These are phyloP conservation scores for Cordyceps pruinosa DNA, from an alignment of 2,329 filamentous ascomycete genomes.

Conservation along the genomic window DNA sequence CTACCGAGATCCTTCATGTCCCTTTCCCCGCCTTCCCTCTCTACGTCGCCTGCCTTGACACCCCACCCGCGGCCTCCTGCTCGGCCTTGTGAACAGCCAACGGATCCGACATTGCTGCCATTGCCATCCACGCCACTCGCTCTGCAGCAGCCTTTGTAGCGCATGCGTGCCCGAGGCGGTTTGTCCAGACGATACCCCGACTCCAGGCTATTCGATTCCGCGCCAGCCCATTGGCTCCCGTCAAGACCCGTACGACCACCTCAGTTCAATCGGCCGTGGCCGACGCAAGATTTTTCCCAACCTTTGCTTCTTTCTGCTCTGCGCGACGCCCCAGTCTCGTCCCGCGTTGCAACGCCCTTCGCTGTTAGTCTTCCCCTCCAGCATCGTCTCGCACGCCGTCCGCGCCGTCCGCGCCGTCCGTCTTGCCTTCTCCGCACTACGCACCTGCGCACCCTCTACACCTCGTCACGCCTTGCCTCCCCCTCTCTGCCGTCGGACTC, in stretches of 20 bases:
- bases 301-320: not conserved
- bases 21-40: not conserved
- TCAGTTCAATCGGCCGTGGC: not conserved
- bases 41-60: not conserved
- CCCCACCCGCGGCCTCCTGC: not conserved
- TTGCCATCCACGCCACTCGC: not conserved
- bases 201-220: not conserved
- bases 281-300: not conserved
- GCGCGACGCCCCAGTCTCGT: conserved; percentile 5
- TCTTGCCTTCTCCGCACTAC: conserved; percentile 8
- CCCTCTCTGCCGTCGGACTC: conserved; percentile 3
- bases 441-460: conserved; percentile 4
- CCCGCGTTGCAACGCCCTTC: not conserved
- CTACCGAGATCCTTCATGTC: not conserved
- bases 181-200: not conserved
- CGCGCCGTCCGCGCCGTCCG: not conserved
- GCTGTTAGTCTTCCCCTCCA: conserved; percentile 1
- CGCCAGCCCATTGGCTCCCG: conserved; percentile 2
- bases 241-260: not conserved
- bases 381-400: not conserved
- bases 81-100: not conserved
- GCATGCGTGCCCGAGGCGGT: not conserved
- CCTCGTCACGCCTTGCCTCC: not conserved
- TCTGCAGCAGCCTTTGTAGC: not conserved
- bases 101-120: not conserved